A percentile compares a stretch with the other conserved stretches of the same genome.
Conservation (phyloP, 441 rosid species). For the Aleurites moluccanus region DNA sequence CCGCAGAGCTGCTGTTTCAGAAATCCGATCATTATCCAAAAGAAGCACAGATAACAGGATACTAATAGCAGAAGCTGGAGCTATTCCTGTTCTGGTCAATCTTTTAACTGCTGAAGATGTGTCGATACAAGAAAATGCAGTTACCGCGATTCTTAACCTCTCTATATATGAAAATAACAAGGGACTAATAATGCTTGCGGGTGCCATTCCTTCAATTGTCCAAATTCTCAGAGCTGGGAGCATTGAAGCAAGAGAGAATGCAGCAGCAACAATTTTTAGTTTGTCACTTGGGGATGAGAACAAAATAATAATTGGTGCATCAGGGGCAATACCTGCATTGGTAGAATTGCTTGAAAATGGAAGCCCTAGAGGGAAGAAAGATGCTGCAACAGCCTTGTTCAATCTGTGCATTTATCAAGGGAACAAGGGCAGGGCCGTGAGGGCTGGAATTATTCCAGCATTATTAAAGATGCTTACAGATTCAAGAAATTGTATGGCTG, state of each 20-base stretch:
- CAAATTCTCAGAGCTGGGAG: conserved; percentile 85
- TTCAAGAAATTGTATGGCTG: conserved; percentile 59
- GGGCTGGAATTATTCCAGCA: conserved; percentile 72
- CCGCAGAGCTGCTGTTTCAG: conserved; percentile 59
- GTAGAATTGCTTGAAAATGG: conserved; percentile 70
- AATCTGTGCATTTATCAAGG: conserved; percentile 82
- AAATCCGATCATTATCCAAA: conserved; percentile 73
- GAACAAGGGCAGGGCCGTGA: conserved; percentile 80
- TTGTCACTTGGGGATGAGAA: conserved; percentile 83
- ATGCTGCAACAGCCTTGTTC: conserved; percentile 88
- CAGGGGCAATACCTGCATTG: conserved; percentile 82
- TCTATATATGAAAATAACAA: conserved; percentile 80
- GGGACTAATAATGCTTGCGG: conserved; percentile 81
- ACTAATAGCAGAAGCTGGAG: conserved; percentile 84
- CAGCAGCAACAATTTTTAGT: conserved; percentile 89
- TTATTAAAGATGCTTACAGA: conserved; percentile 65
- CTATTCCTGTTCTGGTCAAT: conserved; percentile 67
- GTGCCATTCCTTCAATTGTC: conserved; percentile 79
- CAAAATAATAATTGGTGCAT: conserved; percentile 89
- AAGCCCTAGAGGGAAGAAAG: conserved; percentile 80
- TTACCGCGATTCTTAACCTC: conserved; percentile 85
- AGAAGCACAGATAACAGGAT: conserved; percentile 87
- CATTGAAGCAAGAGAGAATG: conserved; percentile 82
- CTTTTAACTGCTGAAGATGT: conserved; percentile 65
- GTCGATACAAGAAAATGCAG: conserved; percentile 68